phyloP scores from a whole-genome alignment of 139 green algal species.

The Asterochloris erici region DNA sequence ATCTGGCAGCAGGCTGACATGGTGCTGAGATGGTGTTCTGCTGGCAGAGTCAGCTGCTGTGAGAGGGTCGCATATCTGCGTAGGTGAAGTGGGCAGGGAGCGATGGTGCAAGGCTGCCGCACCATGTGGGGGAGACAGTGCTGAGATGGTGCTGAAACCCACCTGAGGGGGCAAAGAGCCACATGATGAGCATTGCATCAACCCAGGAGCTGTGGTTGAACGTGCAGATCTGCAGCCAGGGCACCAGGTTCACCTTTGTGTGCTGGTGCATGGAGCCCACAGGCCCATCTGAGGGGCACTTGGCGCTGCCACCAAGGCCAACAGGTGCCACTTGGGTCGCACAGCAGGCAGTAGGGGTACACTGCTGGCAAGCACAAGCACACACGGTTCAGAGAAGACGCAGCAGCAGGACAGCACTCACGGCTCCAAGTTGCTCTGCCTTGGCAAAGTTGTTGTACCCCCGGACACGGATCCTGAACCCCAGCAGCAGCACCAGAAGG shows the following conservation, averaged over 20 bases:
- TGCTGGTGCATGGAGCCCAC: neutral
- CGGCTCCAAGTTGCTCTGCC: neutral
- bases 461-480: conserved; percentile 14
- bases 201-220: conserved; percentile 48
- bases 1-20: too few species aligned
- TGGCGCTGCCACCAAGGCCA: neutral
- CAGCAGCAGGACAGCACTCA: conserved; percentile 2
- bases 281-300: too few species aligned
- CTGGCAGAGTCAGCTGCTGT: too few species aligned
- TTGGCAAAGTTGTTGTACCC: conserved; percentile 28
- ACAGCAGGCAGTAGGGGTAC: neutral
- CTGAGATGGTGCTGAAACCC: too few species aligned
- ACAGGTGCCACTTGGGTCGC: neutral
- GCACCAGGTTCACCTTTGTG: neutral
- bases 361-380: neutral
- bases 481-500: conserved; percentile 22
- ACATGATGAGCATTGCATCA: conserved; percentile 34
- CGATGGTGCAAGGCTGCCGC: too few species aligned
- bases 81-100: too few species aligned
- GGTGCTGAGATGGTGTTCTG: too few species aligned
- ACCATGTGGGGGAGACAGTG: too few species aligned
- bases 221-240: conserved; percentile 31
- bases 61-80: too few species aligned
- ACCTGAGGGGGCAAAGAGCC: conserved; percentile 20
- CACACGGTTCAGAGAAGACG: neutral